Evolutionary conservation across 768 basidiomycete genomes (phyloP).

Genomic region (Suillus subalutaceus): DNA sequence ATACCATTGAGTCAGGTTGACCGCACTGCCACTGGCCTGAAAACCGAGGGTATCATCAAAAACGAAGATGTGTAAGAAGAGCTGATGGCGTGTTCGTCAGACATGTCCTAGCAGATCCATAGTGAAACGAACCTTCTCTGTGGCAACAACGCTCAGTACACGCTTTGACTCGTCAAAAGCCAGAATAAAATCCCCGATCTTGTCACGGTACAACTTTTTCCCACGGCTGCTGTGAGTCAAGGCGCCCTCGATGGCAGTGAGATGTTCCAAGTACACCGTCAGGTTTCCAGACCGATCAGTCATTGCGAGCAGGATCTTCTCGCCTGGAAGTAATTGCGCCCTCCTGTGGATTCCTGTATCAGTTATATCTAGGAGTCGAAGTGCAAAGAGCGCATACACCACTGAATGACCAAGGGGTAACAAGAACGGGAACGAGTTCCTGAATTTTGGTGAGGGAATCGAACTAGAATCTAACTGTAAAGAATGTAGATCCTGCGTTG

Average conservation of each 20-base stretch:
- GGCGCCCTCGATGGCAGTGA: slow-evolving; percentile 34
- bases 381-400: neutral
- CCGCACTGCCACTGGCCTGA: slow-evolving; percentile 42
- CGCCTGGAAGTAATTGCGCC: slow-evolving; percentile 43
- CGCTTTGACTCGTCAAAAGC: slow-evolving; percentile 57
- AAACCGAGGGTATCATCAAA: slow-evolving; percentile 51
- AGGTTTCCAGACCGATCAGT: slow-evolving; percentile 38
- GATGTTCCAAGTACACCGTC: slow-evolving; percentile 41
- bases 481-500: slow-evolving; percentile 29
- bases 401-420: slow-evolving; percentile 24
- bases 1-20: slow-evolving; percentile 50
- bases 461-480: slow-evolving; percentile 26
- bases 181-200: slow-evolving; percentile 48
- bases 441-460: slow-evolving; percentile 28
- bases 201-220: slow-evolving; percentile 44
- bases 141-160: slow-evolving; percentile 47
- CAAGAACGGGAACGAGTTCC: slow-evolving; percentile 18
- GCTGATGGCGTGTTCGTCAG: slow-evolving; percentile 24
- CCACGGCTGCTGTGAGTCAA: slow-evolving; percentile 26
- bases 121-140: slow-evolving; percentile 38
- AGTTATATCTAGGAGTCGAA: neutral
- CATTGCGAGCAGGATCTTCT: slow-evolving; percentile 46
- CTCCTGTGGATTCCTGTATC: slow-evolving; percentile 24
- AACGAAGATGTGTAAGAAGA: slow-evolving; percentile 46
- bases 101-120: too few relatives aligned